These are phyloP conservation scores for Fragaria ananassa DNA, from an alignment of 306 rosid species.

Conservation along the genomic window DNA sequence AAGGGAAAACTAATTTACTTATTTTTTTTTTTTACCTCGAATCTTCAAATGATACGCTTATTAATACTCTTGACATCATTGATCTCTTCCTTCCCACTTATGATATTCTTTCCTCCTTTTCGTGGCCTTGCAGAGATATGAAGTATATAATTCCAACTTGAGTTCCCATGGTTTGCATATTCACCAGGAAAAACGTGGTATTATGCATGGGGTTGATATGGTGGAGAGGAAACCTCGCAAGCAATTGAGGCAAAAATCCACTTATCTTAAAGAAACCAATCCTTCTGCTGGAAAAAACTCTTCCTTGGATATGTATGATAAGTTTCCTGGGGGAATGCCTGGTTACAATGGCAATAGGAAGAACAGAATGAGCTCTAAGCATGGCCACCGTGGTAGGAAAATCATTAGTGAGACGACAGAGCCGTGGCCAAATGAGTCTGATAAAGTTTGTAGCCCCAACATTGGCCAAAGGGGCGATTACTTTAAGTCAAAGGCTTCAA, in stretches of 20 bases:
- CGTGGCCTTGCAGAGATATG: slow-evolving; percentile 56
- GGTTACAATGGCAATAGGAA: slow-evolving; percentile 45
- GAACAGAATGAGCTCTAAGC: slow-evolving; percentile 48
- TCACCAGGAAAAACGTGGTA: slow-evolving; percentile 52
- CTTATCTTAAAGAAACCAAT: slow-evolving; percentile 28
- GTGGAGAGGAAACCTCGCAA: slow-evolving; percentile 50
- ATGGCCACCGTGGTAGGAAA: slow-evolving; percentile 52
- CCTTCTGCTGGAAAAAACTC: slow-evolving; percentile 55
- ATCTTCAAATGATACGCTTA: not conserved
- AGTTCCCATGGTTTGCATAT: slow-evolving; percentile 55
- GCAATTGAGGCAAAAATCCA: slow-evolving; percentile 38
- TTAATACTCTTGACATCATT: not conserved
- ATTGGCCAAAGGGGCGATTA: slow-evolving; percentile 46
- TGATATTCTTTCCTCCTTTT: slow-evolving; percentile 7
- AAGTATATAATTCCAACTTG: slow-evolving; percentile 47
- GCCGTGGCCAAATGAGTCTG: slow-evolving; percentile 33
- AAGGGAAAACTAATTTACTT: not conserved
- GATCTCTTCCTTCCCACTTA: not conserved
- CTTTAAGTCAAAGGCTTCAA: slow-evolving; percentile 48
- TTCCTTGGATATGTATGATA: slow-evolving; percentile 59
- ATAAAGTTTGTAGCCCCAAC: slow-evolving; percentile 38
- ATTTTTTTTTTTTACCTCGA: no score
- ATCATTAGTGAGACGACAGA: slow-evolving; percentile 40
- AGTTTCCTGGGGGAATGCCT: slow-evolving; percentile 46
- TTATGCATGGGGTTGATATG: slow-evolving; percentile 47